These are phyloP conservation scores for Amaranthus hypochondriacus DNA, from an alignment of 148 eudicot species.

Conservation along the genomic window DNA sequence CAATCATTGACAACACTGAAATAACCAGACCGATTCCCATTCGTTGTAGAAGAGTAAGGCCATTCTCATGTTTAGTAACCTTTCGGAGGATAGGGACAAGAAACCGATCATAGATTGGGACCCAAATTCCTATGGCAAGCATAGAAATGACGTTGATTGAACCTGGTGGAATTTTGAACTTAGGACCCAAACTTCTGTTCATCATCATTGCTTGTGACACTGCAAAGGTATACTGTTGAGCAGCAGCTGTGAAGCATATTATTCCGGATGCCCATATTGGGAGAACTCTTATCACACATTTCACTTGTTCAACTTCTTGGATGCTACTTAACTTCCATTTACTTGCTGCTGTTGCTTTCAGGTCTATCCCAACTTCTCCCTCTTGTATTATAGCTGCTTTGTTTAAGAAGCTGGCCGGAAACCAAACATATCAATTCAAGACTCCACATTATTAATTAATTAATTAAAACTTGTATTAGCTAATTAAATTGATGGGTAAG, in stretches of 20 bases:
- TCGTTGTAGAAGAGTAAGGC: constrained; percentile 61
- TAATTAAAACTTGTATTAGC: neutral
- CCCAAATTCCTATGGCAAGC: constrained; percentile 49
- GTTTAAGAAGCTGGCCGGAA: constrained; percentile 46
- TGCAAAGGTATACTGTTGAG: constrained; percentile 61
- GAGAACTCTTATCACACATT: constrained; percentile 52
- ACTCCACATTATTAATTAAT: neutral
- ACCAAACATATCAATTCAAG: neutral
- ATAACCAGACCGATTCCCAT: constrained; percentile 60
- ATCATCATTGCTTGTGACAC: constrained; percentile 62
- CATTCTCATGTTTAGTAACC: constrained; percentile 49
- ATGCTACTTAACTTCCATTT: constrained; percentile 57
- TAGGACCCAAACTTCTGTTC: constrained; percentile 51
- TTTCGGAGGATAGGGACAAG: constrained; percentile 48
- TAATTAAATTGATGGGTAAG: constrained; percentile 2
- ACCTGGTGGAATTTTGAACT: constrained; percentile 64
- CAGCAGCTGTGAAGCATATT: constrained; percentile 49
- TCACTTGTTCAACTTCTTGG: constrained; percentile 66
- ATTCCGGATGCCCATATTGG: constrained; percentile 78
- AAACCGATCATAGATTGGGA: constrained; percentile 58
- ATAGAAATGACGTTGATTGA: constrained; percentile 48
- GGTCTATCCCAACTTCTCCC: constrained; percentile 39
- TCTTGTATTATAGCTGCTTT: constrained; percentile 57
- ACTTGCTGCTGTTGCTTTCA: constrained; percentile 20
- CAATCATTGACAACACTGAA: constrained; percentile 50